Base-by-base conservation (phyloP, 768 basidiomycete species). In the Paxillus rubicundulus region DNA sequence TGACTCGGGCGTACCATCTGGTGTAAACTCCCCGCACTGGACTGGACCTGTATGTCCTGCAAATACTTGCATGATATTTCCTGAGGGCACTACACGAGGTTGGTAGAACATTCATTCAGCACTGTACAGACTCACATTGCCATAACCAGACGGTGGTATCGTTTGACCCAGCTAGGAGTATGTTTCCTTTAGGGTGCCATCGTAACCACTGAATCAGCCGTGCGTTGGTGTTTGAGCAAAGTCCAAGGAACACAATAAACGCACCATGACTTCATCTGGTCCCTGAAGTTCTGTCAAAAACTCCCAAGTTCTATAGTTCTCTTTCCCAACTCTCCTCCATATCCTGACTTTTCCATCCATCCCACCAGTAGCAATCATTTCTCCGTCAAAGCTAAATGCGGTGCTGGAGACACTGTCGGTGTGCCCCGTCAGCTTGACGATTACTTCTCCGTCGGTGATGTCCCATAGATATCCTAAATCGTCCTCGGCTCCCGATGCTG, bases 331-430 rank as follows among this genome's bases (percentile, higher is more conserved):
- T 61, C 92, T 77, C 64, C 87, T 75, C 97, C 97, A 99, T 55
- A 99, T 74, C 55, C 95, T 78, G 36, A 98, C 86, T 67, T 84
- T 86, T 9, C 97, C 97, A 63, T 99, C 97, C 97, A 99, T 98
- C 0, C 97, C 97, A 9, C 96, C 97, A 0, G 95, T 97, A 14
- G 95, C 85, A 52, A 95, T 78, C 80, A 97, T 80, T 72, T 97
- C 88, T 2, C 97, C 97, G 66, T 98, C 96, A 1, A 74, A 61
- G 66, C 85, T 96, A 81, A 90, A 99, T 18, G 78, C 85, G 4
- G 80, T 78, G 49, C 77, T 77, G 5, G 85, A 85, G 43, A 99
- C 92, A 56, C 92, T 94, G 66, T 99, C 97, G 7, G 85, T 84
- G 70, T 99, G 97, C 3, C 97, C 97, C 0, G 89, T 87, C 46